These are phyloP conservation scores for Candida ovalis DNA, from an alignment of 805 yeast species.

Conservation along the genomic window DNA sequence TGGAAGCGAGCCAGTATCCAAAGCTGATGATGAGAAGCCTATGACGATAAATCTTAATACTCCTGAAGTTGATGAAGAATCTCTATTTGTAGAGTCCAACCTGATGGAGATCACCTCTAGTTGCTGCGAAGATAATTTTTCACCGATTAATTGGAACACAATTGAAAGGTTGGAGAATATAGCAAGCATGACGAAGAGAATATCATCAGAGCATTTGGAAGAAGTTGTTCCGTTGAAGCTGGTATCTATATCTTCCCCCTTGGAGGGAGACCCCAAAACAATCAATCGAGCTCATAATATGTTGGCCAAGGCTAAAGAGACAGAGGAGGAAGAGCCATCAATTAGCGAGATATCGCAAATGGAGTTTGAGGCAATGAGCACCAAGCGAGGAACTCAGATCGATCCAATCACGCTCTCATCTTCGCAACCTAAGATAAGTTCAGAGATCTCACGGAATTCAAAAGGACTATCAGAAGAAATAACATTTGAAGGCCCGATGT, in stretches of 20 bases:
- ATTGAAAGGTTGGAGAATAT: not conserved
- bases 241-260: not conserved
- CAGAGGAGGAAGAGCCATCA: slow-evolving; percentile 1
- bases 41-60: too few species aligned
- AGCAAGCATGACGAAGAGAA: not conserved
- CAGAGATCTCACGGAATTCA: not conserved
- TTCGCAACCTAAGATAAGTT: slow-evolving; percentile 3
- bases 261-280: not conserved
- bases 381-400: slow-evolving; percentile 12
- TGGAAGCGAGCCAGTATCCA: not conserved
- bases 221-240: not conserved
- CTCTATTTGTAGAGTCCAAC: not conserved
- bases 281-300: not conserved
- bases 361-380: not conserved
- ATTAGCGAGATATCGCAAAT: slow-evolving; percentile 1
- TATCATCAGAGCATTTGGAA: not conserved
- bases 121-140: not conserved
- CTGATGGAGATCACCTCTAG: not conserved
- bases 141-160: not conserved
- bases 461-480: not conserved
- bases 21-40: not conserved
- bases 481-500: not conserved
- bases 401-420: slow-evolving; percentile 16
- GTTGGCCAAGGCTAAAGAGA: not conserved
- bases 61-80: not conserved